A percentile compares a stretch with the other conserved stretches of the same genome.
Evolutionary conservation across 371 early-diverging fungal species (phyloP).

Genomic region (Mortierella sp.): DNA sequence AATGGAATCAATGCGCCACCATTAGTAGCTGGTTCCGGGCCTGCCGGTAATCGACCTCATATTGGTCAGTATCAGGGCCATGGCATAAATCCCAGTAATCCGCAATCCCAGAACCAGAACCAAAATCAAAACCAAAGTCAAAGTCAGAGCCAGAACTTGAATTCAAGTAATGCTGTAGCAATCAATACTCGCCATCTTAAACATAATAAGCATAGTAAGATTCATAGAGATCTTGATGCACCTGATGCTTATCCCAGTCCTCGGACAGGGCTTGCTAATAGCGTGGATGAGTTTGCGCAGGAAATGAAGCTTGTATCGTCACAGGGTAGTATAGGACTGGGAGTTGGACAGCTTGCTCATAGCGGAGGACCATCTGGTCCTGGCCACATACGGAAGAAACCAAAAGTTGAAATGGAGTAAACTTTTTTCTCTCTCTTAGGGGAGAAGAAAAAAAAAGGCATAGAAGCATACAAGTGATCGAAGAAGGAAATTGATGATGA

Average conservation of each 20-base stretch:
- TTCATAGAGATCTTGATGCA: slow-evolving; percentile 52
- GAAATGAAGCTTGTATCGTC: slow-evolving; percentile 38
- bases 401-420: slow-evolving; percentile 28
- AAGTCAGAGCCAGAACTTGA: not conserved
- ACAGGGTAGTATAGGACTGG: slow-evolving; percentile 36
- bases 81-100: slow-evolving; percentile 1
- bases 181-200: slow-evolving; percentile 16
- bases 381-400: slow-evolving; percentile 41
- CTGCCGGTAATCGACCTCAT: slow-evolving; percentile 16
- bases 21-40: not conserved
- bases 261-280: slow-evolving; percentile 32
- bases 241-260: slow-evolving; percentile 52
- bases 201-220: slow-evolving; percentile 30
- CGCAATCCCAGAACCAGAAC: not conserved
- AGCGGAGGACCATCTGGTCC: slow-evolving; percentile 19
- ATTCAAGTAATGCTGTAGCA: not conserved
- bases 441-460: not conserved
- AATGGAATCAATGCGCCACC: slow-evolving; percentile 21
- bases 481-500: not conserved
- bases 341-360: slow-evolving; percentile 8
- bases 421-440: too few species aligned
- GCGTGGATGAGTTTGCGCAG: slow-evolving; percentile 42
- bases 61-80: slow-evolving; percentile 8
- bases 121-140: slow-evolving; percentile 3
- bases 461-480: not conserved